These are phyloP conservation scores for Cryphonectria japonica DNA, from an alignment of 2,329 filamentous ascomycete species.

Conservation along the genomic window DNA sequence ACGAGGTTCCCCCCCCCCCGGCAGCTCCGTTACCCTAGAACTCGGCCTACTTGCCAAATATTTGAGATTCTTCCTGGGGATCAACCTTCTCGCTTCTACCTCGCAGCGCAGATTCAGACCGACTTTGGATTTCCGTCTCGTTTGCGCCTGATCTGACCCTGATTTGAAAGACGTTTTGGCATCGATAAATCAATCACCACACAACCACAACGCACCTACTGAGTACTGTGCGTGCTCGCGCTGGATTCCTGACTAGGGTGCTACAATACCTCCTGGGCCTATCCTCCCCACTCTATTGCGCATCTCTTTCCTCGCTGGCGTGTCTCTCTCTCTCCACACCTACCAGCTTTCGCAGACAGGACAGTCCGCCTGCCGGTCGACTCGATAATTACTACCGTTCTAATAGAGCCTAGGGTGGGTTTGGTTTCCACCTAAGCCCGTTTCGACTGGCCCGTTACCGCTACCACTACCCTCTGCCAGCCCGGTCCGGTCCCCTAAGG, in stretches of 20 bases:
- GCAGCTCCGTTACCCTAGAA: slow-evolving; percentile 7
- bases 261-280: neutral
- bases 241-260: neutral
- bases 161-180: neutral
- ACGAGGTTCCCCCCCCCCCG: neutral
- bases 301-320: neutral
- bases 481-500: neutral
- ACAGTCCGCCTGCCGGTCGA: slow-evolving; percentile 11
- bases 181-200: neutral
- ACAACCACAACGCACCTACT: neutral
- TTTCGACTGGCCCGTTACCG: slow-evolving; percentile 3
- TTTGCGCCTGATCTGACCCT: neutral
- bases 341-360: slow-evolving; percentile 12
- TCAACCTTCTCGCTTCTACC: slow-evolving; percentile 9
- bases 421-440: slow-evolving; percentile 22
- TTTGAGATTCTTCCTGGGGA: slow-evolving; percentile 24
- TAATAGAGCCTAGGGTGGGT: slow-evolving; percentile 21
- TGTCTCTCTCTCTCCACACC: slow-evolving; percentile 15
- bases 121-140: slow-evolving; percentile 2
- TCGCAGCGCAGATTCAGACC: slow-evolving; percentile 21
- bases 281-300: neutral
- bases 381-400: slow-evolving; percentile 26
- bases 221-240: neutral
- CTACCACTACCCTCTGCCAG: neutral
- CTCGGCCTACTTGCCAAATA: slow-evolving; percentile 24